A percentile compares a stretch with the other conserved stretches of the same genome.
Conservation (phyloP, 257 asterid species). For the Handroanthus guayacan region DNA sequence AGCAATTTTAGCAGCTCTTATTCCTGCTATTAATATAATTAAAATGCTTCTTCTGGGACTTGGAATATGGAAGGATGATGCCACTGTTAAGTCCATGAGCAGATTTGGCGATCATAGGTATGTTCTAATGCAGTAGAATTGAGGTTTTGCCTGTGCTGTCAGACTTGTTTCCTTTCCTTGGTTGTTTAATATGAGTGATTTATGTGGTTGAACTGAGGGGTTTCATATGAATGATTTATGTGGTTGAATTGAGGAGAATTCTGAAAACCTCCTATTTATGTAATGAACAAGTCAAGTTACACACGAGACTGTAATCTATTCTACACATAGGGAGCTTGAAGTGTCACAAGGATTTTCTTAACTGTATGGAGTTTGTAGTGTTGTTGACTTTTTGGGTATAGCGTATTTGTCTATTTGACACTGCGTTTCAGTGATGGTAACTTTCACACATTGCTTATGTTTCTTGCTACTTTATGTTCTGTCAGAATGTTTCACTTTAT, state of each 20-base stretch:
- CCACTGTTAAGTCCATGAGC: slow-evolving; percentile 92
- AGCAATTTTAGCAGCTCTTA: slow-evolving; percentile 72
- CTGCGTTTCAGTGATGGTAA: too few relatives aligned
- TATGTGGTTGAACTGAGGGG: too few relatives aligned
- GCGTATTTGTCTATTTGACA: too few relatives aligned
- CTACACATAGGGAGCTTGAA: too few relatives aligned
- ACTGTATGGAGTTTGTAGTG: too few relatives aligned
- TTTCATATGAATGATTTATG: neutral
- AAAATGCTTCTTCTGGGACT: slow-evolving; percentile 86
- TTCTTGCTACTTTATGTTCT: too few relatives aligned
- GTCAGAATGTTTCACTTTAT: too few relatives aligned
- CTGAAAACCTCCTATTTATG: neutral
- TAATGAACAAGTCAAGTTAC: neutral
- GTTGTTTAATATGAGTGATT: neutral
- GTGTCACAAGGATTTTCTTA: too few relatives aligned
- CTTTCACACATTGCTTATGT: too few relatives aligned
- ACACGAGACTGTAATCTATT: too few relatives aligned
- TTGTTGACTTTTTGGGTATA: too few relatives aligned
- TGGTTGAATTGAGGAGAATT: neutral
- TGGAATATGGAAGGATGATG: slow-evolving; percentile 84
- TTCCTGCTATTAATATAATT: slow-evolving; percentile 74
- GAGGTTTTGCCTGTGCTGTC: neutral
- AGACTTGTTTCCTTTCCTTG: slow-evolving; percentile 9
- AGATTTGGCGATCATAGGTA: slow-evolving; percentile 91
- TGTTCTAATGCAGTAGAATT: slow-evolving; percentile 13